Percentiles rank a stretch among this genome's conserved stretches.
These are phyloP conservation scores for Papiliotrema terrestris DNA, from an alignment of 1,284 basidiomycete genomes.

Conservation along the genomic window DNA sequence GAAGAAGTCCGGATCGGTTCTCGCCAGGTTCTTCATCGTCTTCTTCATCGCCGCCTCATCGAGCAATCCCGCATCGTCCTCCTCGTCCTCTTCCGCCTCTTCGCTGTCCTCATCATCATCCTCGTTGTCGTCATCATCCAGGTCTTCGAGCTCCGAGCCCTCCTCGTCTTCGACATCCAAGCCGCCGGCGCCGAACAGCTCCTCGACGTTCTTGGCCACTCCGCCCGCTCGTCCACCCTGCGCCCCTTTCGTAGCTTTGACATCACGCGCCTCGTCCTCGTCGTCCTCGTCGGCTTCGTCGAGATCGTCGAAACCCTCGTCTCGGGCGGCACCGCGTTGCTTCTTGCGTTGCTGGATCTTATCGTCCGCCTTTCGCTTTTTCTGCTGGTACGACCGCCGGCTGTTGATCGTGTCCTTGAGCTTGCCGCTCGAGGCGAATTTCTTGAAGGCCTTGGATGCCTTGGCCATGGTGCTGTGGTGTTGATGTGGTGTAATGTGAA, in stretches of 20 bases:
- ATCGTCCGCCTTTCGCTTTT: conserved; percentile 65
- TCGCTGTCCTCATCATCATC: conserved; percentile 51
- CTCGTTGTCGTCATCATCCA: conserved; percentile 58
- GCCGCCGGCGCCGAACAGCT: conserved; percentile 61
- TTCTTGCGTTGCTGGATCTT: conserved; percentile 46
- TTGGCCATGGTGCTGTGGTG: conserved; percentile 55
- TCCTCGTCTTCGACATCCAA: conserved; percentile 25
- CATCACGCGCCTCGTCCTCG: conserved; percentile 43
- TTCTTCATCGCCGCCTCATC: conserved; percentile 63
- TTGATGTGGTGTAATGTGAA: no score
- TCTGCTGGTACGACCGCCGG: conserved; percentile 69
- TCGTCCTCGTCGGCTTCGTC: conserved; percentile 46
- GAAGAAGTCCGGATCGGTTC: conserved; percentile 98
- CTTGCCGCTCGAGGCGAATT: conserved; percentile 81
- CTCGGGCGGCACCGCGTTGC: conserved; percentile 36
- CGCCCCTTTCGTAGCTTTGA: conserved; percentile 49
- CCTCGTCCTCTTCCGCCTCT: conserved; percentile 41
- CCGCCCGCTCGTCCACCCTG: conserved; percentile 37
- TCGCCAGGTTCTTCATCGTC: conserved; percentile 81
- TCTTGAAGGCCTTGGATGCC: conserved; percentile 71
- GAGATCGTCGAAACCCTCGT: conserved; percentile 53
- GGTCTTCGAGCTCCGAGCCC: conserved; percentile 54
- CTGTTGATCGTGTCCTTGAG: conserved; percentile 79
- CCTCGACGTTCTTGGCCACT: conserved; percentile 64
- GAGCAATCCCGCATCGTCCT: conserved; percentile 54